Conservation (phyloP, 2,329 filamentous ascomycete species). For the Pseudogymnoascus sp. region DNA sequence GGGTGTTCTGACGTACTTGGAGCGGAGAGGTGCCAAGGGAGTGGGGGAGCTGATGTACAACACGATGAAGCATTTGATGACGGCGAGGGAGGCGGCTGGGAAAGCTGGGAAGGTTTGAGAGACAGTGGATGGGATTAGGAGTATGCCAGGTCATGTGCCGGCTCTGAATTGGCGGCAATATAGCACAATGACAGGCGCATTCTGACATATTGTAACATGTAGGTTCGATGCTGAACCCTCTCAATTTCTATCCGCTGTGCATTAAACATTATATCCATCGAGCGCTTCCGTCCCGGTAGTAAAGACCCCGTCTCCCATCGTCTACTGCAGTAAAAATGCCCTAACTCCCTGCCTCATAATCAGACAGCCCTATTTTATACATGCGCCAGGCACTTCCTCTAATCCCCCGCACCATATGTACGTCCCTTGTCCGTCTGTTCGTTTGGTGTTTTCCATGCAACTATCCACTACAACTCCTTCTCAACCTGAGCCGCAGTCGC, state of each 20-base stretch:
- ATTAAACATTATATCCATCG: slow-evolving; percentile 8
- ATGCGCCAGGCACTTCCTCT: slow-evolving; percentile 5
- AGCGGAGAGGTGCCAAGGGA: slow-evolving; percentile 55
- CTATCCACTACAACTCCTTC: slow-evolving; percentile 22
- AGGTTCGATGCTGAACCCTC: background rate
- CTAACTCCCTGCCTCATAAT: background rate
- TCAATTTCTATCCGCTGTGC: background rate
- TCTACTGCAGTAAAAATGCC: background rate
- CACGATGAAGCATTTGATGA: slow-evolving; percentile 70
- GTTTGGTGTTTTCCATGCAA: background rate
- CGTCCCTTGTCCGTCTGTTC: background rate
- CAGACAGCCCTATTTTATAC: background rate
- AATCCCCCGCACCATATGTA: background rate
- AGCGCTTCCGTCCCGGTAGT: background rate
- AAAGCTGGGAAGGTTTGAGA: slow-evolving; percentile 18
- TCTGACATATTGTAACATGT: background rate
- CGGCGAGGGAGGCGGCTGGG: slow-evolving; percentile 30
- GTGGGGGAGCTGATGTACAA: slow-evolving; percentile 68
- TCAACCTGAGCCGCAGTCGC: slow-evolving; percentile 15
- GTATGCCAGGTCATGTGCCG: background rate
- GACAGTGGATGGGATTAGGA: background rate
- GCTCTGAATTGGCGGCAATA: background rate
- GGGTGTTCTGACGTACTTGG: slow-evolving; percentile 62
- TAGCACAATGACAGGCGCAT: background rate
- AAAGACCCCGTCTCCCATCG: background rate